Evolutionary conservation across 257 asterid genomes (phyloP).

Genomic region (Gentiana straminea): DNA sequence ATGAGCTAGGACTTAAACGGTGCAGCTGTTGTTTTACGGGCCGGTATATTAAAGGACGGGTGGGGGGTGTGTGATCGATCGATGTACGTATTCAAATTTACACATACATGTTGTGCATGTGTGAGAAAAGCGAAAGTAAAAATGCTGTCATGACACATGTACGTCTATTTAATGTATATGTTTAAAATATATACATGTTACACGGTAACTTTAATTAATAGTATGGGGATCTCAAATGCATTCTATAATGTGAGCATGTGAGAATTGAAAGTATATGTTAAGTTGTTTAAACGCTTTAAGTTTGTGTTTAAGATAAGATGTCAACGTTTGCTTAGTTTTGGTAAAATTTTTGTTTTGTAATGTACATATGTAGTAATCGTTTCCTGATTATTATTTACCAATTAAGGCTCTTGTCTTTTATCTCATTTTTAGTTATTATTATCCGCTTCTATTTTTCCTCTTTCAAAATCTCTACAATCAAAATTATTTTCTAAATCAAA

Average conservation of each 20-base stretch:
- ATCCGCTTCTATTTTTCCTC: too few species aligned
- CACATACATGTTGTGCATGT: neutral
- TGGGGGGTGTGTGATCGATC: too few species aligned
- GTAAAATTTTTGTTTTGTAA: slow-evolving; percentile 7
- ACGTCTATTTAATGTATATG: too few species aligned
- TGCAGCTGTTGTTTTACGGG: too few species aligned
- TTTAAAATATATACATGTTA: too few species aligned
- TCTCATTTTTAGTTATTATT: neutral
- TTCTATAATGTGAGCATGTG: slow-evolving; percentile 18
- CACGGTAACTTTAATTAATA: too few species aligned
- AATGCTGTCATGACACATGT: slow-evolving; percentile 3
- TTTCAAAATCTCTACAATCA: too few species aligned
- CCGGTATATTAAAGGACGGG: too few species aligned
- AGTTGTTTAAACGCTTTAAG: slow-evolving; percentile 30
- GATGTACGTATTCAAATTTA: too few species aligned
- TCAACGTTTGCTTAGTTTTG: slow-evolving; percentile 16
- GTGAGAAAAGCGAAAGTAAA: slow-evolving; percentile 2
- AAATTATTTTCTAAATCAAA: too few species aligned
- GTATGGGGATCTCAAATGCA: too few species aligned
- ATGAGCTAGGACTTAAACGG: neutral
- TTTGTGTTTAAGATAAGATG: slow-evolving; percentile 23
- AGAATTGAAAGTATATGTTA: slow-evolving; percentile 9
- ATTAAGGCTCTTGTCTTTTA: slow-evolving; percentile 10
- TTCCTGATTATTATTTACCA: slow-evolving; percentile 7
- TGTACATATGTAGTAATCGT: slow-evolving; percentile 39